Evolutionary conservation across 352 stramenopile species (phyloP), one percentile per base, ranked within the genome.

Genomic region (Phytophthora niederhauseri): DNA sequence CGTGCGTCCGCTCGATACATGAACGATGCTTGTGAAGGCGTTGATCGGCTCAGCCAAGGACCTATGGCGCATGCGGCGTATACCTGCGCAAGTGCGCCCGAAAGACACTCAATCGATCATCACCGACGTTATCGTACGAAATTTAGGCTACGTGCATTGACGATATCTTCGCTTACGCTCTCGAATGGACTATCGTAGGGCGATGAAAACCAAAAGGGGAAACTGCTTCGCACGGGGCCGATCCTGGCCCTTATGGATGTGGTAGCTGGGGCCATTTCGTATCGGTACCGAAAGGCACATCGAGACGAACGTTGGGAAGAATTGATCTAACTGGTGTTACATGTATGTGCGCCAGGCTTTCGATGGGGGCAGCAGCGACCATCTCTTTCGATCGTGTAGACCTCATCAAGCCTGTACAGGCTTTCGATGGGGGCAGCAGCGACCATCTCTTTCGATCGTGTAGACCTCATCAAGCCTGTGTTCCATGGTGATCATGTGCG

Each of bases 341-440:
- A 26, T 26, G 24, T 74, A 88, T 57, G 61, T 89, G 12, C 12
- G 6, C 1, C 30, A 19, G 89, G 89, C 69, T 76, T 8, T 72
- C 80, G 3, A 61, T 70, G 3, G 79, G 81, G 4, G 63, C 70
- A 4, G 73, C 61, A 17, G 81, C 79, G 6, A 88, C 79, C 6
- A 82, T 88, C 65, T 85, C 73, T 6, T 87, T 90, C 66, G 79
- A 90, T 46, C 79, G 80, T 6, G 77, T 90, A 24, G 79, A 87
- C 36, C 57, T 84, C 17, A 60, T 84, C 2, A 87, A 86, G 43
- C 81, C 81, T 7, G 73, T 88, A 9, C 30, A 19, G 89, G 89
- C 69, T 76, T 8, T 72, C 80, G 3, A 61, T 70, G 3, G 79
- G 81, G 4, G 63, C 70, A 4, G 73, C 61, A 17, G 81, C 79